Evolutionary conservation across 2,329 filamentous ascomycete genomes (phyloP).

Genomic region (Chaetomium sp.): DNA sequence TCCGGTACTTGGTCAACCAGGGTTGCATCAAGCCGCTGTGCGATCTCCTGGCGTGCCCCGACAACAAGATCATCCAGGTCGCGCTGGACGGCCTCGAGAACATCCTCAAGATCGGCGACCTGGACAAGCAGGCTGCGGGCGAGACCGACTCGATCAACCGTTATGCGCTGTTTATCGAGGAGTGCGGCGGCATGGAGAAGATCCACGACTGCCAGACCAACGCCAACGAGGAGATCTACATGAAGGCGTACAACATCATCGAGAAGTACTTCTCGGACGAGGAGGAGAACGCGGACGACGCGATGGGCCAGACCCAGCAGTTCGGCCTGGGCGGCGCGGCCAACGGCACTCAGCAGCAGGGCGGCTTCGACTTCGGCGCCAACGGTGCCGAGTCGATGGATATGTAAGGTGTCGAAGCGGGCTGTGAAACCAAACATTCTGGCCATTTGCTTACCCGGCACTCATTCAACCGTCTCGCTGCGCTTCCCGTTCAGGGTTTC

Average conservation of each 20-base stretch:
- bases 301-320: conserved; percentile 67
- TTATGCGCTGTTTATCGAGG: conserved; percentile 96
- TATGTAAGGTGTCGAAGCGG: conserved; percentile 42
- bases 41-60: conserved; percentile 88
- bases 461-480: conserved; percentile 1
- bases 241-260: conserved; percentile 99
- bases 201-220: conserved; percentile 99
- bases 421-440: not conserved
- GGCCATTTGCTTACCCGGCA: no score
- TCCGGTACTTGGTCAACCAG: conserved; percentile 85
- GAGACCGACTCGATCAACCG: conserved; percentile 83
- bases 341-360: conserved; percentile 56
- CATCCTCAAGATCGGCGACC: conserved; percentile 97
- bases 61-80: conserved; percentile 99
- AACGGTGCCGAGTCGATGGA: conserved; percentile 61
- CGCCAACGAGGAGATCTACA: conserved; percentile 99
- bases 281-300: conserved; percentile 84
- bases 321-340: conserved; percentile 65
- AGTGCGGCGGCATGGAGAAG: conserved; percentile 99
- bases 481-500: not conserved
- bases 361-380: conserved; percentile 85
- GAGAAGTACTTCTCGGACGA: conserved; percentile 99
- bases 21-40: conserved; percentile 97
- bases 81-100: conserved; percentile 97
- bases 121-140: conserved; percentile 87